A percentile compares a stretch with the other conserved stretches of the same genome.
phyloP scores from a whole-genome alignment of 2,329 filamentous ascomycete genomes.

The Septoria petroselini region DNA sequence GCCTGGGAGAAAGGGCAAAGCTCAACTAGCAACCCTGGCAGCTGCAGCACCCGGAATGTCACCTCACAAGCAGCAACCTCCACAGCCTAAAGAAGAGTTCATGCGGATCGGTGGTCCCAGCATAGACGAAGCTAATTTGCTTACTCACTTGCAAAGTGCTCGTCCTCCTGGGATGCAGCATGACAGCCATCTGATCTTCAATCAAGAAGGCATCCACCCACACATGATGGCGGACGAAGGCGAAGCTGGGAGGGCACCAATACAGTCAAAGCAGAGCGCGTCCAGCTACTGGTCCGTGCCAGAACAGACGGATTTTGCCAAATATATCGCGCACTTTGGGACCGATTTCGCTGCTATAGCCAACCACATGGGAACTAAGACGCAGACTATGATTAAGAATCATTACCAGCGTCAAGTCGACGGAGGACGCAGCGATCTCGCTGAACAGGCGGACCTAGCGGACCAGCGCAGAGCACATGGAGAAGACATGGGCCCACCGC shows the following conservation, averaged over 20 bases:
- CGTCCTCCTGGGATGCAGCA: conserved; percentile 19
- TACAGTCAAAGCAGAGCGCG: conserved; percentile 32
- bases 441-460: conserved; percentile 43
- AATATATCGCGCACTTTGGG: conserved; percentile 69
- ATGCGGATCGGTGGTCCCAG: conserved; percentile 22
- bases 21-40: conserved; percentile 39
- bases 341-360: conserved; percentile 76
- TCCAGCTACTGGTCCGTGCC: conserved; percentile 87
- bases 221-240: conserved; percentile 24
- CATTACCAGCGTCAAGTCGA: conserved; percentile 49
- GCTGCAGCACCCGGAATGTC: conserved; percentile 34
- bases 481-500: conserved; percentile 48
- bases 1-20: conserved; percentile 42
- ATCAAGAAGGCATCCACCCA: conserved; percentile 26
- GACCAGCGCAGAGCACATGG: conserved; percentile 44
- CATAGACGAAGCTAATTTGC: conserved; percentile 37
- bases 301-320: conserved; percentile 73
- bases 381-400: conserved; percentile 74
- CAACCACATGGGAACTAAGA: conserved; percentile 77
- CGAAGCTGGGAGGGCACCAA: conserved; percentile 25
- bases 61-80: conserved; percentile 36
- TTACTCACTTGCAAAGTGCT: conserved; percentile 34
- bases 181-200: conserved; percentile 25
- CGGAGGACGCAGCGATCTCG: conserved; percentile 43
- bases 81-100: conserved; percentile 33